Conservation (phyloP, 164 flowering plant genomes). For the Sextonia rubra region DNA sequence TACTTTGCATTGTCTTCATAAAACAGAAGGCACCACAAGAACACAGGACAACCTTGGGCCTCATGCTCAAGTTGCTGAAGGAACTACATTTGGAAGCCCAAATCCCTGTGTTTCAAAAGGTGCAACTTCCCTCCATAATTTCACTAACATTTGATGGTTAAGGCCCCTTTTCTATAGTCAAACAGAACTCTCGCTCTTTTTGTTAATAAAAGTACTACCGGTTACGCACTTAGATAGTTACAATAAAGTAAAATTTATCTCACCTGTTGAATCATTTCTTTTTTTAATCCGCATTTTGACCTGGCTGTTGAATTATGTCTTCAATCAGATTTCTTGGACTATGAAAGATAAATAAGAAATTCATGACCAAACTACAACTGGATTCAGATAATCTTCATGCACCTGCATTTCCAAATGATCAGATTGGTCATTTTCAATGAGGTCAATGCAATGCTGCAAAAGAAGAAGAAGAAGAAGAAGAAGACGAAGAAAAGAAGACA, state of each 20-base stretch:
- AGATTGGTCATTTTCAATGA: not conserved
- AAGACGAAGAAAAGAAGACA: too few species aligned
- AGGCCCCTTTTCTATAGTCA: not conserved
- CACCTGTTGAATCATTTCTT: not conserved
- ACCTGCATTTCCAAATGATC: not conserved
- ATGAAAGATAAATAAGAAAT: not conserved
- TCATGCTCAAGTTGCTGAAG: too few species aligned
- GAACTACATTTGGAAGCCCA: not conserved
- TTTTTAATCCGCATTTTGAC: too few species aligned
- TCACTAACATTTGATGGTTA: not conserved
- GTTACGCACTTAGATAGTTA: not conserved
- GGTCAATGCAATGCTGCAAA: not conserved
- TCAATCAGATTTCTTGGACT: not conserved
- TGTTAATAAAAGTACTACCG: not conserved
- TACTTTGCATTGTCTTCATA: too few species aligned
- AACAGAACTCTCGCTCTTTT: not conserved
- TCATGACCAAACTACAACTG: not conserved
- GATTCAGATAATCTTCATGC: not conserved
- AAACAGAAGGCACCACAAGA: too few species aligned
- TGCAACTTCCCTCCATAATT: not conserved
- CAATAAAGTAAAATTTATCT: not conserved
- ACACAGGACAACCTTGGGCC: too few species aligned
- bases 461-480: not conserved
- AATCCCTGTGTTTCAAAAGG: not conserved
- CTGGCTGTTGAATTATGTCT: not conserved